phyloP scores from a whole-genome alignment of 2,329 filamentous ascomycete genomes.

The Elsinoe fawcettii region DNA sequence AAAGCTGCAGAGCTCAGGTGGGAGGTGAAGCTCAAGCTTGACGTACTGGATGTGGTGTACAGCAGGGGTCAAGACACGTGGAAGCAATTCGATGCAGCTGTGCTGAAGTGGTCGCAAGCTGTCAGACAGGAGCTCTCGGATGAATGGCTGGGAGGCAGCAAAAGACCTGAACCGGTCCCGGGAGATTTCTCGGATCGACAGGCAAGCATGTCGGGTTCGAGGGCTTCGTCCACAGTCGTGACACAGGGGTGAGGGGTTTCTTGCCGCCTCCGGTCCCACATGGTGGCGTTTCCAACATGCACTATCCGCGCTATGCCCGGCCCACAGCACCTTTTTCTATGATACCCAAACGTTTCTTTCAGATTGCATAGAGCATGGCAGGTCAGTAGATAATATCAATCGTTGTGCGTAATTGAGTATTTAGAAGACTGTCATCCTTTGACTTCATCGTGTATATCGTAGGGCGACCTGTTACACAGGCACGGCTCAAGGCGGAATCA shows the following conservation, averaged over 20 bases:
- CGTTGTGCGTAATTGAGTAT: neutral
- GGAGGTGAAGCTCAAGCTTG: conserved; percentile 75
- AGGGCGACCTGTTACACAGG: too few relatives aligned
- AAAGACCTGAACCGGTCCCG: neutral
- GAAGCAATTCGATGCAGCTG: conserved; percentile 72
- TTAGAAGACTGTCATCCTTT: too few relatives aligned
- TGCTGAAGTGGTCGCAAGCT: conserved; percentile 73
- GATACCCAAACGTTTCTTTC: neutral
- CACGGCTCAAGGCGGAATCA: neutral
- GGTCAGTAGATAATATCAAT: neutral
- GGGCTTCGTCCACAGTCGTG: neutral
- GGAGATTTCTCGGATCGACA: conserved; percentile 13
- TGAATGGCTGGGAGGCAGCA: conserved; percentile 47
- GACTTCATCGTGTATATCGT: too few relatives aligned
- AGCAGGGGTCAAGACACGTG: conserved; percentile 62
- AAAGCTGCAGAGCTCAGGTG: conserved; percentile 93
- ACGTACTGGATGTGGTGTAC: conserved; percentile 80
- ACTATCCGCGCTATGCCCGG: conserved; percentile 5
- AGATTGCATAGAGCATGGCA: neutral
- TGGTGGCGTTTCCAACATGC: conserved; percentile 5
- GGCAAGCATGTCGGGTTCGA: neutral
- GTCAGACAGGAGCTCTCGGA: conserved; percentile 76
- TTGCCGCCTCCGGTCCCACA: conserved; percentile 8
- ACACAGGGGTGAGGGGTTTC: conserved; percentile 11
- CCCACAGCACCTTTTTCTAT: conserved; percentile 8